Base-by-base conservation (phyloP, 495 filamentous ascomycete genomes). In the Filosporella fistucella region DNA sequence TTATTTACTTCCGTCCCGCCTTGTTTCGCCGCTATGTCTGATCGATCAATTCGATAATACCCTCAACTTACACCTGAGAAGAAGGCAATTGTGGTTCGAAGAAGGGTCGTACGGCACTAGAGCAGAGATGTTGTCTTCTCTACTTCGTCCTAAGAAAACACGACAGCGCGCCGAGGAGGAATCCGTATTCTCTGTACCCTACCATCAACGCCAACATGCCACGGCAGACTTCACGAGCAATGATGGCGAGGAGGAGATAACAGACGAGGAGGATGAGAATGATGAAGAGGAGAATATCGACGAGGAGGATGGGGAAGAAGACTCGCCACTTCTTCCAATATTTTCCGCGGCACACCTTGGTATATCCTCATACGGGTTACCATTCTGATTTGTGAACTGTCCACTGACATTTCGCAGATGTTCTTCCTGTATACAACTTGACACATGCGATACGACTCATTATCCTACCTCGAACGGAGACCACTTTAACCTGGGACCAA, bases 401-500 rank as follows among this genome's bases (percentile, higher is more conserved):
- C 47, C 6, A 16, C 45, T 52, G 36, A 38, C 17, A 33, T 24
- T 41, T 21, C 33, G n/a, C 47, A 86, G 84, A 88, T 63, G 65
- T 72, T 5, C 73, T 97, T 4, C 91, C 91, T 1, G 82, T 96
- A 43, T 96, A 95, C 71, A 86, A 85, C 57, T 76, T 93, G 51
- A 93, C 88, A 30, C 91, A 95, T 68, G 77, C 85, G 11, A 91
- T 95, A 41, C 86, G 91, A 45, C 78, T 86, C 16, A 69, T 95
- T 33, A 82, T 97, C 36, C 74, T 85, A 41, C 72, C 86, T 17
- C 78, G 85, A 63, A 91, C 88, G 65, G 91, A 97, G 64, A 95
- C 91, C 3, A 91, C 87, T 0, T 66, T 97, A 42, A 82, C 87
- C n/a, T 97, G 90, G 90, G 91, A 96, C 49, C 91, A 97, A 64